Conservation (phyloP, 2,329 filamentous ascomycete genomes). For the Aureobasidium sp. region DNA sequence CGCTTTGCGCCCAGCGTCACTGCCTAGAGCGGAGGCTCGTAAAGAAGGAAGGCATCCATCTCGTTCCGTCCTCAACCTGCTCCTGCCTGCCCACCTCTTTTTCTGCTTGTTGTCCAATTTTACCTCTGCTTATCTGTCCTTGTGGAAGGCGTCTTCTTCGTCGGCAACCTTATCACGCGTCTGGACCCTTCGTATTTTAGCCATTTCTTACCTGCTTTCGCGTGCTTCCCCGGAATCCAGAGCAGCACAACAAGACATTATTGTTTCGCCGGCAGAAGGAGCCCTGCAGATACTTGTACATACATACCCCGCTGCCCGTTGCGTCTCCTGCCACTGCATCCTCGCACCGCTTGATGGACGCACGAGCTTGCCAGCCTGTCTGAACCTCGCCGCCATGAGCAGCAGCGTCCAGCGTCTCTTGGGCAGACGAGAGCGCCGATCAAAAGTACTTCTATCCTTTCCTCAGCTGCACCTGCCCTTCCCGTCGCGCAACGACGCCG, state of each 20-base stretch:
- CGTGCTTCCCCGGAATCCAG: conserved; percentile 2
- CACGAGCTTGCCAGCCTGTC: background rate
- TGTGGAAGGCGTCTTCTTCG: background rate
- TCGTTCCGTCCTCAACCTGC: conserved; percentile 3
- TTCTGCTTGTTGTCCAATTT: background rate
- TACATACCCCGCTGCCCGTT: conserved; percentile 2
- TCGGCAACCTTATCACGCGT: background rate
- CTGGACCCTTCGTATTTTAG: conserved; percentile 4
- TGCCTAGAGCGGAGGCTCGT: conserved; percentile 2
- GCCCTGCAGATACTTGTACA: background rate
- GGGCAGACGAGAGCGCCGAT: conserved; percentile 51
- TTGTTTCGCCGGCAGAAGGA: conserved; percentile 1
- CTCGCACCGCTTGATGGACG: conserved; percentile 11
- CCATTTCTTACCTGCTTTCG: conserved; percentile 3
- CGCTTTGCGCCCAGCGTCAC: conserved; percentile 4
- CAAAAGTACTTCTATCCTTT: conserved; percentile 10
- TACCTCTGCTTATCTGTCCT: background rate
- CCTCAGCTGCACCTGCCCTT: background rate
- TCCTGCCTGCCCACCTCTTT: background rate
- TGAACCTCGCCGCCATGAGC: conserved; percentile 28
- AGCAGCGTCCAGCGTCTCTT: conserved; percentile 54
- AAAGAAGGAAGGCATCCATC: background rate
- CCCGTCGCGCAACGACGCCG: background rate
- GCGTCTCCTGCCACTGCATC: background rate
- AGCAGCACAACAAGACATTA: background rate